A percentile compares a stretch with the other conserved stretches of the same genome.
Conservation (phyloP, 257 asterid genomes). For the Ajuga chamaepitys region DNA sequence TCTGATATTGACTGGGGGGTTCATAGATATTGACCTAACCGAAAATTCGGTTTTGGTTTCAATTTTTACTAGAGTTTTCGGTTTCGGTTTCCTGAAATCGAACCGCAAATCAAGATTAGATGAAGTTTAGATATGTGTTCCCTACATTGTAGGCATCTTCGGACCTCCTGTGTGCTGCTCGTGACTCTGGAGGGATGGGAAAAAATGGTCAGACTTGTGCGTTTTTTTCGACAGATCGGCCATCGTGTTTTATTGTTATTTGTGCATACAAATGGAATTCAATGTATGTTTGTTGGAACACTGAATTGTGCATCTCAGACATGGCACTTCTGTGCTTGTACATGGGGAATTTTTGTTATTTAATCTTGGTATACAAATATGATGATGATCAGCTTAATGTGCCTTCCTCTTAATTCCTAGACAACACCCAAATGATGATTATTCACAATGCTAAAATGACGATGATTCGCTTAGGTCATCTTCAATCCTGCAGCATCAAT, state of each 20-base stretch:
- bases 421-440: too few species aligned
- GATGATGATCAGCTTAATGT: too few species aligned
- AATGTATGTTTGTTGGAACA: background rate
- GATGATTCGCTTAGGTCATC: too few species aligned
- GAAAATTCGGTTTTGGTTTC: too few species aligned
- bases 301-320: background rate
- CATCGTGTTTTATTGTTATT: background rate
- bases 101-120: too few species aligned
- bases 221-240: background rate
- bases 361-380: background rate
- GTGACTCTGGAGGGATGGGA: background rate
- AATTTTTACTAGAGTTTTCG: too few species aligned
- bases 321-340: background rate
- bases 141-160: background rate
- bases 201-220: background rate
- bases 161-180: background rate
- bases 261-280: background rate
- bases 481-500: too few species aligned
- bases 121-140: background rate
- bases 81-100: too few species aligned
- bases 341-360: background rate
- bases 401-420: too few species aligned
- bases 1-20: background rate
- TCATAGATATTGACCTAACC: too few species aligned
- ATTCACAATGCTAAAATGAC: too few species aligned